These are phyloP conservation scores for Lyophyllum semitale DNA, from an alignment of 768 basidiomycete genomes.

Conservation along the genomic window DNA sequence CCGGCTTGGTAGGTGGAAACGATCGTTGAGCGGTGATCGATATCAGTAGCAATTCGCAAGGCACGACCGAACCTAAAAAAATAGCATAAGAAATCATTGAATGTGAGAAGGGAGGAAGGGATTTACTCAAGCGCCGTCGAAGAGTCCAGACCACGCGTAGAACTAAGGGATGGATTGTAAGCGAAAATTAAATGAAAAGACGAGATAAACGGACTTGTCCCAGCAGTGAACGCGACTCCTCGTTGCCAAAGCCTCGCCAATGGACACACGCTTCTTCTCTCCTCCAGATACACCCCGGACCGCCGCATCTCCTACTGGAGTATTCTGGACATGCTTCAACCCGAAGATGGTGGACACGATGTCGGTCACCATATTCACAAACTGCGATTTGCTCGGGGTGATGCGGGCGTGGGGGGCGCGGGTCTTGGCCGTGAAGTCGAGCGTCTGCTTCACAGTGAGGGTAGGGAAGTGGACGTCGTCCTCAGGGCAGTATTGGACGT, in stretches of 20 bases:
- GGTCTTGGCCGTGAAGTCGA: conserved; percentile 67
- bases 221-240: conserved; percentile 66
- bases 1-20: conserved; percentile 87
- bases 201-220: conserved; percentile 62
- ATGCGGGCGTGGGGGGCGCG: conserved; percentile 64
- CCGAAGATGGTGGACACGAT: conserved; percentile 73
- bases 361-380: conserved; percentile 50
- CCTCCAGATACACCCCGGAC: conserved; percentile 78
- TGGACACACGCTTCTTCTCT: conserved; percentile 82
- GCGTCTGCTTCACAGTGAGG: conserved; percentile 76
- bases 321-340: conserved; percentile 68
- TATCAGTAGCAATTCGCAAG: conserved; percentile 65
- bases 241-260: conserved; percentile 66
- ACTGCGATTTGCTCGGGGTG: conserved; percentile 43
- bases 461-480: conserved; percentile 88
- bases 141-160: conserved; percentile 65
- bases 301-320: conserved; percentile 76
- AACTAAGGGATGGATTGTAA: conserved; percentile 38
- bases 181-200: neutral
- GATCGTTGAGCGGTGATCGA: conserved; percentile 55
- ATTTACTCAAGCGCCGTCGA: conserved; percentile 66
- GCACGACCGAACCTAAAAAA: conserved; percentile 55
- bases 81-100: neutral
- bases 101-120: neutral
- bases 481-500: conserved; percentile 80